These are phyloP conservation scores for Ophiosphaerella narmari DNA, from an alignment of 2,329 filamentous ascomycete species.

Conservation along the genomic window DNA sequence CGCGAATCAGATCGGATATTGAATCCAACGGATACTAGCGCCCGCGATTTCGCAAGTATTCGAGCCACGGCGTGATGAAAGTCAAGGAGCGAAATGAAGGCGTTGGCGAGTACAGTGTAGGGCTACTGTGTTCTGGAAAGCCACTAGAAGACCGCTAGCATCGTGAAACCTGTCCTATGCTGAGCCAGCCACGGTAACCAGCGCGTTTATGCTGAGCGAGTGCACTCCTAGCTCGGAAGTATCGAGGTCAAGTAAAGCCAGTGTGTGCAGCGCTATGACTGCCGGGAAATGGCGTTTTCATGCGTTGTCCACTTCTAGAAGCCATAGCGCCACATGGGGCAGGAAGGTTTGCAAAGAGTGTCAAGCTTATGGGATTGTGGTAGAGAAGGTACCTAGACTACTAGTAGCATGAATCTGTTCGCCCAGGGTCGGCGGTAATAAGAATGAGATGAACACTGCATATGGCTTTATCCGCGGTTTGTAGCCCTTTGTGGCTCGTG, in stretches of 20 bases:
- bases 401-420: too few species aligned
- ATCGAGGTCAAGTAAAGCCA: slow-evolving; percentile 13
- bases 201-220: slow-evolving; percentile 7
- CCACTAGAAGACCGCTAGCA: slow-evolving; percentile 35
- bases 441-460: too few species aligned
- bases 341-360: neutral
- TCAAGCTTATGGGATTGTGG: neutral
- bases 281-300: slow-evolving; percentile 7
- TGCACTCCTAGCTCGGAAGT: slow-evolving; percentile 14
- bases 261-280: slow-evolving; percentile 7
- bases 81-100: slow-evolving; percentile 29
- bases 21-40: slow-evolving; percentile 16
- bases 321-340: too few species aligned
- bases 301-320: neutral
- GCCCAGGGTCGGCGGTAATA: too few species aligned
- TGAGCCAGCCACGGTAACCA: slow-evolving; percentile 16
- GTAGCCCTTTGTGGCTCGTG: too few species aligned
- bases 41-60: slow-evolving; percentile 11
- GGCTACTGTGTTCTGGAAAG: slow-evolving; percentile 27
- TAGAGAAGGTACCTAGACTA: neutral
- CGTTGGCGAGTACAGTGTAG: slow-evolving; percentile 27
- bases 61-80: slow-evolving; percentile 15
- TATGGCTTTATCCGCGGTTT: too few species aligned
- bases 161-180: slow-evolving; percentile 33
- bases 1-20: slow-evolving; percentile 15